Conservation (phyloP, 2,329 filamentous ascomycete species). For the Leptographium flavum region DNA sequence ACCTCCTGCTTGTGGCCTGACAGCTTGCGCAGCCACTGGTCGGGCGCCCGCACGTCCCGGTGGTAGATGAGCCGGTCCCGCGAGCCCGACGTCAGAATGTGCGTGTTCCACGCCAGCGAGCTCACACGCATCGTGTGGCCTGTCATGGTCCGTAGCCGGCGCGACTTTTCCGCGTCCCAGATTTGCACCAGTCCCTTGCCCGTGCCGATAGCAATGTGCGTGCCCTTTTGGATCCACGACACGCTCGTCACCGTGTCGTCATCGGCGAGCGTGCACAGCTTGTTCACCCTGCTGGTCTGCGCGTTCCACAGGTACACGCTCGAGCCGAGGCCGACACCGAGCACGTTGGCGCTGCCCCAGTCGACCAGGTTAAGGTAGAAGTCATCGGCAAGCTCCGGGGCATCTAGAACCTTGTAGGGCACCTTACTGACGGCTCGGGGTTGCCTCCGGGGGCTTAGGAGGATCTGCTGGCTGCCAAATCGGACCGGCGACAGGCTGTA, state of each 20-base stretch:
- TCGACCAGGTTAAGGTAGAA: conserved; percentile 97
- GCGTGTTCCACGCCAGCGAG: conserved; percentile 92
- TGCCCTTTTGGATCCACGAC: conserved; percentile 95
- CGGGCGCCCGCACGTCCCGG: conserved; percentile 82
- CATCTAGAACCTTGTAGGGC: conserved; percentile 93
- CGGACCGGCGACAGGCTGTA: conserved; percentile 93
- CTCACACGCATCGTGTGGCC: conserved; percentile 89
- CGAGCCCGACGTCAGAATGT: conserved; percentile 91
- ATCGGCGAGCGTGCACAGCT: conserved; percentile 63
- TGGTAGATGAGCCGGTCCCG: conserved; percentile 89
- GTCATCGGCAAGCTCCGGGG: conserved; percentile 88
- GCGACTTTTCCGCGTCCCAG: conserved; percentile 82
- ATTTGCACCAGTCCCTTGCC: conserved; percentile 92
- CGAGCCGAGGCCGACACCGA: conserved; percentile 82
- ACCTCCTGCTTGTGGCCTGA: conserved; percentile 97
- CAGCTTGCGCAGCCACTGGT: conserved; percentile 77
- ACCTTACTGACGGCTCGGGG: conserved; percentile 88
- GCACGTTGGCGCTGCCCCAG: conserved; percentile 89
- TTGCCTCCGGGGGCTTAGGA: conserved; percentile 78
- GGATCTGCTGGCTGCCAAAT: conserved; percentile 82
- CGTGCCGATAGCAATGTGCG: conserved; percentile 89
- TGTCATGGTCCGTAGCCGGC: conserved; percentile 86
- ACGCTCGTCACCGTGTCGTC: conserved; percentile 95
- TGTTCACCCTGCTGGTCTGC: conserved; percentile 77
- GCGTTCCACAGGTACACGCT: conserved; percentile 99